Evolutionary conservation across 2,329 filamentous ascomycete genomes (phyloP).

Genomic region (Fusarium guadeloupense): DNA sequence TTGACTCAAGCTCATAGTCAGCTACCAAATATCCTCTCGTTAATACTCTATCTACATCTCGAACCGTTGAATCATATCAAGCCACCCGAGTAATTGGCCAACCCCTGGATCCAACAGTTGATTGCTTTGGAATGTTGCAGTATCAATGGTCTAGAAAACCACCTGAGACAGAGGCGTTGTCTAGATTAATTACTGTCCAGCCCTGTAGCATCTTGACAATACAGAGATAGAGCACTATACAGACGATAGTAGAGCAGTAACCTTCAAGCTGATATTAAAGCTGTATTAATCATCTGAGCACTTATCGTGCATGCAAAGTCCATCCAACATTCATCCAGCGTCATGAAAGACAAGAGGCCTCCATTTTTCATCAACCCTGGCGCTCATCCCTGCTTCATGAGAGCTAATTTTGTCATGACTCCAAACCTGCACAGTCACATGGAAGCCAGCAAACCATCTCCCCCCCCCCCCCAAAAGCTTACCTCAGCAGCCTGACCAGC

Average conservation of each 20-base stretch:
- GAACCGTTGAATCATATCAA: neutral
- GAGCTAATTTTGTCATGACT: conserved; percentile 31
- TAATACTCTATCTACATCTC: too few species aligned
- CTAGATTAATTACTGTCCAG: neutral
- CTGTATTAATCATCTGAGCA: too few species aligned
- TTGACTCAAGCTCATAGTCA: too few species aligned
- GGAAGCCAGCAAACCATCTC: neutral
- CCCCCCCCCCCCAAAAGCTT: too few species aligned
- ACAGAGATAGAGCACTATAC: too few species aligned
- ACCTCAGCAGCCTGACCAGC: conserved; percentile 12
- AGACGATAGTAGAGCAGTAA: too few species aligned
- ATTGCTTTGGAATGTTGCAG: conserved; percentile 7
- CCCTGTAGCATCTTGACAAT: neutral
- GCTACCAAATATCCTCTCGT: too few species aligned
- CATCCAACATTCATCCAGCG: neutral
- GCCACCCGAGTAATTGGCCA: neutral
- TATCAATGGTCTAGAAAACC: neutral
- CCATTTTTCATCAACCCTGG: neutral
- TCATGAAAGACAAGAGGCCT: conserved; percentile 3
- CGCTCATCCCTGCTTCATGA: conserved; percentile 1
- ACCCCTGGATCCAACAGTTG: conserved; percentile 1
- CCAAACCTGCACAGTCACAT: conserved; percentile 10
- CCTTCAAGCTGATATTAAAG: too few species aligned
- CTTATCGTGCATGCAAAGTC: neutral
- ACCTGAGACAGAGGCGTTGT: conserved; percentile 23